These are phyloP conservation scores for Saussurea involucrata DNA, from an alignment of 129 eudicot species.

Conservation along the genomic window DNA sequence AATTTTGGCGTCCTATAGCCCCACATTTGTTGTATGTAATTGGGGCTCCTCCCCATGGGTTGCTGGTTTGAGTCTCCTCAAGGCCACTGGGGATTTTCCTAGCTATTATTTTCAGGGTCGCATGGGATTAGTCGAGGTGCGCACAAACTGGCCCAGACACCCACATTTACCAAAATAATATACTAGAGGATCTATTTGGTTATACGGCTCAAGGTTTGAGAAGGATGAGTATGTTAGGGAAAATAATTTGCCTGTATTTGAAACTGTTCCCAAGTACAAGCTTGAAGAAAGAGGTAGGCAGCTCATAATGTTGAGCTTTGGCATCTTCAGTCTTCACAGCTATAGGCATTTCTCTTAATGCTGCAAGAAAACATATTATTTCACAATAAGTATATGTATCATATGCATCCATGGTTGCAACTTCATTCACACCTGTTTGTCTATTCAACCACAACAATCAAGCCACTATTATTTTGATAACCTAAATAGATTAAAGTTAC, in stretches of 20 bases:
- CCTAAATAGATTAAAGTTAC: background rate
- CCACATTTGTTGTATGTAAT: no score
- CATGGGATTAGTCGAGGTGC: background rate
- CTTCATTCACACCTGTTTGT: background rate
- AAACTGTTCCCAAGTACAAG: conserved; percentile 87
- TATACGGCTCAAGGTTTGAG: background rate
- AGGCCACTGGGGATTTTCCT: no score
- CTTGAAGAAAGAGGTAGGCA: conserved; percentile 95
- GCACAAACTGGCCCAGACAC: no score
- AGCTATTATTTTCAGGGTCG: background rate
- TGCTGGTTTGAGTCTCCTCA: no score
- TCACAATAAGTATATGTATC: background rate
- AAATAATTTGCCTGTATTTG: conserved; percentile 67
- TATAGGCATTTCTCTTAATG: conserved; percentile 84
- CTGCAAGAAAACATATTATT: conserved; percentile 40
- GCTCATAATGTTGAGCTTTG: conserved; percentile 86
- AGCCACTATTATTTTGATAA: background rate
- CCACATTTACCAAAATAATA: background rate
- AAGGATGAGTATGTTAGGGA: background rate
- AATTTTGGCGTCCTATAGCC: no score
- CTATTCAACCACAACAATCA: background rate
- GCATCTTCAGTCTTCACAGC: conserved; percentile 80
- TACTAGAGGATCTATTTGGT: background rate
- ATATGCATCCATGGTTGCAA: background rate
- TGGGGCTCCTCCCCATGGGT: no score